Base-by-base conservation (phyloP, 768 basidiomycete species). In the Russula brevipes region DNA sequence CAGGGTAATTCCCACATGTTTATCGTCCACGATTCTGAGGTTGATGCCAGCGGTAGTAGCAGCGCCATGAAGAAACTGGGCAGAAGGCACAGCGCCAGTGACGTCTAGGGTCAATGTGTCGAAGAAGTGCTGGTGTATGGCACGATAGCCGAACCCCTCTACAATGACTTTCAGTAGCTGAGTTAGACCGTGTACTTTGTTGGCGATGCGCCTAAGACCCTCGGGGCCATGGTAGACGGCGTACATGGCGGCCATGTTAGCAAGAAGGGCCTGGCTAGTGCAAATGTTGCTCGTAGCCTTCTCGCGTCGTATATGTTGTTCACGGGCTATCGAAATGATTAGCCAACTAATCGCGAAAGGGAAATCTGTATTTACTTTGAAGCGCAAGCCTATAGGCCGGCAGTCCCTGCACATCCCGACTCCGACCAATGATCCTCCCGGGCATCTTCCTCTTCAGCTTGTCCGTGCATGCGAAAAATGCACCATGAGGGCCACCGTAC, bases 181-280 rank as follows among this genome's bases (percentile, higher is more conserved):
- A 0, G 97, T 89, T 68, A 92, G 84, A 19, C 85, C 81, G 73
- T 98, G 94, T n/a, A 98, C 91, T 76, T 91, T 93, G 72, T 82
- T 79, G 19, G 94, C 94, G 66, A 98, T 98, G 51, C 85, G 84
- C 61, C 80, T 78, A 35, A 99, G 81, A 61, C 95, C 94, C 49
- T 79, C 81, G 0, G 97, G 90, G 11, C 97, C 97, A 71, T 99
- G 97, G 73, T 97, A 98, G 24, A 98, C 85, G 6, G 94, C 94
- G 72, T 94, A 94, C 96, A 99, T 98, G 41, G 95, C 94, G 19
- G 97, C 93, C 93, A 98, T 98, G 76, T 99, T 99, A 19, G 97
- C 97, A 33, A 99, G 88, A 17, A 99, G 84, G 0, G 94, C 97
- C 76, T 99, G 95, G 68, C 91, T 92, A 6, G 97, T 99, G 73